These are phyloP conservation scores for Ascodesmis nigricans DNA, from an alignment of 495 filamentous ascomycete species.

Conservation along the genomic window DNA sequence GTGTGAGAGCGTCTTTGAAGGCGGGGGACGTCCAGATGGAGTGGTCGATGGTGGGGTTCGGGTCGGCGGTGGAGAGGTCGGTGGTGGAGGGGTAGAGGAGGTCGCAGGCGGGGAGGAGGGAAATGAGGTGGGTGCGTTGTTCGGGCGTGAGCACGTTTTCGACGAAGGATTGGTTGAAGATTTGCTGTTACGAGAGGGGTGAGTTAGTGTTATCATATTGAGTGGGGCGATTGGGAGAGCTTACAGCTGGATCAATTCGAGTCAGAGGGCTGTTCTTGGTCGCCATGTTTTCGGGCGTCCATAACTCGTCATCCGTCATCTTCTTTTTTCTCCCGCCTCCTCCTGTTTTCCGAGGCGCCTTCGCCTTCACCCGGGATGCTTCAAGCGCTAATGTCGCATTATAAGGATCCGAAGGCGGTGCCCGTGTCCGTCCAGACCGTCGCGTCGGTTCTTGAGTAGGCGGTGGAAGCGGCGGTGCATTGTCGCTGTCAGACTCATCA, in stretches of 20 bases:
- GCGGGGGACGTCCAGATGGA: slow-evolving; percentile 8
- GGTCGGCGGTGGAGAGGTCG: slow-evolving; percentile 7
- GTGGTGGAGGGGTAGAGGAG: slow-evolving; percentile 10
- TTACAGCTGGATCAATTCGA: slow-evolving; percentile 1
- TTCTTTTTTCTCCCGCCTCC: slow-evolving; percentile 1
- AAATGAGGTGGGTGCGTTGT: neutral
- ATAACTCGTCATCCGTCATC: slow-evolving; percentile 1
- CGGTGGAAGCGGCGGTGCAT: no score
- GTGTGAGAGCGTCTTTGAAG: slow-evolving; percentile 7
- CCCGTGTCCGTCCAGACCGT: neutral
- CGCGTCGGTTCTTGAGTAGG: neutral
- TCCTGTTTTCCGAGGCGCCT: neutral
- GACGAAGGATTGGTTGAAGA: neutral
- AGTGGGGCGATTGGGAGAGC: neutral
- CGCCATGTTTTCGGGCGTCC: neutral
- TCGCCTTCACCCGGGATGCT: neutral
- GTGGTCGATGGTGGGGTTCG: slow-evolving; percentile 8
- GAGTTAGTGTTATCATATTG: no score
- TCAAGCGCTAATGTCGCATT: neutral
- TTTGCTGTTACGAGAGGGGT: neutral
- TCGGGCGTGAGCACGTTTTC: neutral
- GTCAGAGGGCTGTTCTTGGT: neutral
- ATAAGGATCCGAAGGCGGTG: slow-evolving; percentile 2
- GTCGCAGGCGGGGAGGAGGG: slow-evolving; percentile 11
- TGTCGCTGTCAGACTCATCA: no score